Conservation (phyloP, 768 basidiomycete species). For the Mycena metata region DNA sequence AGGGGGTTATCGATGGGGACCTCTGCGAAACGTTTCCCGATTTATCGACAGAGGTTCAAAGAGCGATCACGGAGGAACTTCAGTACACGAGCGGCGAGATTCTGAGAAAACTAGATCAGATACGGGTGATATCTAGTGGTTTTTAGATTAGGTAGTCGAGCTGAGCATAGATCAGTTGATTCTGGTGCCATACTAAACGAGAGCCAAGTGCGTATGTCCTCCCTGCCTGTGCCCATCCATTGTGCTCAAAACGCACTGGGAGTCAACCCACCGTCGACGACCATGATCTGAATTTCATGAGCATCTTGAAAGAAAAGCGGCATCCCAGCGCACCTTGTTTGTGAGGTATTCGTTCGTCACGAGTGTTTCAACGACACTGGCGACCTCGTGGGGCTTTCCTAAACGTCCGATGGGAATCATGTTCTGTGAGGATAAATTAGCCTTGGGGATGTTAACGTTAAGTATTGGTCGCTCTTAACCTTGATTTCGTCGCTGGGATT, state of each 20-base stretch:
- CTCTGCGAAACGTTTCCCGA: slow-evolving; percentile 92
- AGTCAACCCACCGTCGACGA: slow-evolving; percentile 62
- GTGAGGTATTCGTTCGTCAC: slow-evolving; percentile 68
- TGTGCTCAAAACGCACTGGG: slow-evolving; percentile 54
- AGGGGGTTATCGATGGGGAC: slow-evolving; percentile 95
- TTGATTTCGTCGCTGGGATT: slow-evolving; percentile 52
- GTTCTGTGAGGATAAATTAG: slow-evolving; percentile 46
- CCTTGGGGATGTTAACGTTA: slow-evolving; percentile 30
- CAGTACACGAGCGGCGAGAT: slow-evolving; percentile 93
- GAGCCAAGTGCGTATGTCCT: neutral
- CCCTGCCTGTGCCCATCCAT: neutral
- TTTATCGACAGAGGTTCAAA: slow-evolving; percentile 86
- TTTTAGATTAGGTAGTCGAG: slow-evolving; percentile 58
- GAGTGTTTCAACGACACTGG: slow-evolving; percentile 64
- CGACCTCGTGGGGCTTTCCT: slow-evolving; percentile 64
- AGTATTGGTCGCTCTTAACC: slow-evolving; percentile 38
- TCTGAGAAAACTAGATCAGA: slow-evolving; percentile 93
- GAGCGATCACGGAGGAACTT: slow-evolving; percentile 89
- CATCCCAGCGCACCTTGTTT: slow-evolving; percentile 59
- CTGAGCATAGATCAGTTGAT: too few species aligned
- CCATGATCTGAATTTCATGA: slow-evolving; percentile 54
- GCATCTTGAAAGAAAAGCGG: slow-evolving; percentile 4
- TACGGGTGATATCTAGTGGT: slow-evolving; percentile 87
- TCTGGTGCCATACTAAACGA: too few species aligned
- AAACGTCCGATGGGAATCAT: slow-evolving; percentile 66